These are phyloP conservation scores for Epichloe glyceriae DNA, from an alignment of 2,329 filamentous ascomycete species.

Conservation along the genomic window DNA sequence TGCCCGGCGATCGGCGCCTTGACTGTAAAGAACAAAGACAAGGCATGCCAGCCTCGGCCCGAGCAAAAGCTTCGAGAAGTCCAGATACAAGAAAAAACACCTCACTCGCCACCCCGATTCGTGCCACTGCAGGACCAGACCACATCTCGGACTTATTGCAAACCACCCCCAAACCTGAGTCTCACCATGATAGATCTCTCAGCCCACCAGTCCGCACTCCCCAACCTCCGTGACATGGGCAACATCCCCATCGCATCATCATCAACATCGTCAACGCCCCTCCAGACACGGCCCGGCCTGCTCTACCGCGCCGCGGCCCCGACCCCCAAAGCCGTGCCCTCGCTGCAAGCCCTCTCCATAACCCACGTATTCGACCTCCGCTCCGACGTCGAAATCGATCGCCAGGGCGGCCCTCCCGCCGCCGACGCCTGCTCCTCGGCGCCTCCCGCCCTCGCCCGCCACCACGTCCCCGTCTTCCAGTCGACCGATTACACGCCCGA, in stretches of 20 bases:
- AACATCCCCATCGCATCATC: constrained; percentile 35
- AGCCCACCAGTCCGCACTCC: constrained; percentile 38
- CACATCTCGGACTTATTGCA: no score
- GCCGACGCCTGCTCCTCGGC: constrained; percentile 7
- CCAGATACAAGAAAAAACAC: no score
- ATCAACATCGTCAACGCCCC: constrained; percentile 27
- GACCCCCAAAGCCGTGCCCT: constrained; percentile 37
- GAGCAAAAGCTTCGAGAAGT: no score
- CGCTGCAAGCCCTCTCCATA: constrained; percentile 44
- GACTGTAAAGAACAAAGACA: no score
- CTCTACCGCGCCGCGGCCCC: constrained; percentile 59
- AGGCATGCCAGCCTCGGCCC: no score
- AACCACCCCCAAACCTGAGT: no score
- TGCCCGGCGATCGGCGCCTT: no score
- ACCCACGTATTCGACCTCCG: constrained; percentile 56
- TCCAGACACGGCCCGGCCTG: constrained; percentile 37
- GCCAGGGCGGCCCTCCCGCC: constrained; percentile 19
- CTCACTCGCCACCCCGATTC: no score
- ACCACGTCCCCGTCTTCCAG: constrained; percentile 53
- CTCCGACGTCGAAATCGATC: constrained; percentile 44
- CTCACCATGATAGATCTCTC: constrained; percentile 12
- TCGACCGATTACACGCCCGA: constrained; percentile 50
- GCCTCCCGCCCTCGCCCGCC: constrained; percentile 22
- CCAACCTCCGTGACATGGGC: constrained; percentile 57
- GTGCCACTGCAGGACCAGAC: no score